A percentile compares a stretch with the other conserved stretches of the same genome.
Evolutionary conservation across 2,329 filamentous ascomycete genomes (phyloP).

Genomic region (Cladobotryum mycophilum): DNA sequence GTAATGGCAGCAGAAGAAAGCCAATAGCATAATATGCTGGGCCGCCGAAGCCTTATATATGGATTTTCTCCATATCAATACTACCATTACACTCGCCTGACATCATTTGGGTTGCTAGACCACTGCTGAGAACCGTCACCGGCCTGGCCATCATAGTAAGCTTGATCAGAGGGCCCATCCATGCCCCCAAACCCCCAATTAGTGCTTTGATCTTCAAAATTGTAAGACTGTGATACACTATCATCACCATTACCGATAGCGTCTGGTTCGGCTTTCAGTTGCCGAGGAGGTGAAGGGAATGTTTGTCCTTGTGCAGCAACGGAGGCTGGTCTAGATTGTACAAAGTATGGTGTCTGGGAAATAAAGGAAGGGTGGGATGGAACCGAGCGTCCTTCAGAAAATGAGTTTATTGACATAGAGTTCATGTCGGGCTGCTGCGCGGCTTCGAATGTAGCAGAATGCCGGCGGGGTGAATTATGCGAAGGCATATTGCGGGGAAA

Average conservation of each 20-base stretch:
- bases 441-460: conserved; percentile 16
- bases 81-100: background rate
- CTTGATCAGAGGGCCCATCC: conserved; percentile 11
- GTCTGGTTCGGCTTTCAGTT: conserved; percentile 15
- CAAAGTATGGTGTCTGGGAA: conserved; percentile 14
- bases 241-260: conserved; percentile 10
- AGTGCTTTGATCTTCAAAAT: background rate
- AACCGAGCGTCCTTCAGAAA: conserved; percentile 11
- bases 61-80: background rate
- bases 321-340: conserved; percentile 12
- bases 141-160: conserved; percentile 1
- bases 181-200: conserved; percentile 8
- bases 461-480: conserved; percentile 14
- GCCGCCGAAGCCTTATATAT: no score
- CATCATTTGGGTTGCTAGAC: background rate
- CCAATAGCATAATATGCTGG: background rate
- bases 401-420: conserved; percentile 8
- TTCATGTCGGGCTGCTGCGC: conserved; percentile 14
- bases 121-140: conserved; percentile 1
- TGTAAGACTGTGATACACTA: conserved; percentile 12
- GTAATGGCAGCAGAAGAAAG: background rate
- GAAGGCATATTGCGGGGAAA: conserved; percentile 21
- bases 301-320: conserved; percentile 12
- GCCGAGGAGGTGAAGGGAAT: conserved; percentile 15
- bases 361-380: conserved; percentile 7